Evolutionary conservation across 371 early-diverging fungal species (phyloP).

Genomic region (Smittium mucronatum): DNA sequence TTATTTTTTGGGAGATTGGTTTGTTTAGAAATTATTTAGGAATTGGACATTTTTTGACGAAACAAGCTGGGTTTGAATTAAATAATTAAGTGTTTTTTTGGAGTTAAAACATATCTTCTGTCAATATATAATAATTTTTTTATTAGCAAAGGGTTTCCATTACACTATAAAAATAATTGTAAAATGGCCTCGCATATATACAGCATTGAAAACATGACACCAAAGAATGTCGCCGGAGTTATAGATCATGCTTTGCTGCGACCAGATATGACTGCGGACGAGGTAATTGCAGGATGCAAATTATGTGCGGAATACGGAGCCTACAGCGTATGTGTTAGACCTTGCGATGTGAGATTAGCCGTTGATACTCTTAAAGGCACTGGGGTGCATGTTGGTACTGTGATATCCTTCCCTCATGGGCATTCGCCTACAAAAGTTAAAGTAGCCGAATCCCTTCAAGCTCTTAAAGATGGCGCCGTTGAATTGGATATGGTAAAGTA

Average conservation of each 20-base stretch:
- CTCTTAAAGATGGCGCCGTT: constrained; percentile 42
- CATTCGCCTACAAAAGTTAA: constrained; percentile 42
- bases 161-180: background rate
- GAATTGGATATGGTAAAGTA: constrained; percentile 53
- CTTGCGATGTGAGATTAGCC: constrained; percentile 47
- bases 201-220: constrained; percentile 37
- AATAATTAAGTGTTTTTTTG: no score
- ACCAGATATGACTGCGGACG: constrained; percentile 43
- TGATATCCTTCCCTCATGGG: constrained; percentile 53
- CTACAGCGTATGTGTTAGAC: constrained; percentile 50
- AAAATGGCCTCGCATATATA: background rate
- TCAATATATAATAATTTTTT: no score
- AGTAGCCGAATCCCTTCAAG: constrained; percentile 41
- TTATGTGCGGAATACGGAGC: constrained; percentile 40
- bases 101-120: no score
- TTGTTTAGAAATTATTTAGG: no score
- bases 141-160: no score
- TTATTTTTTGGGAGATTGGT: no score
- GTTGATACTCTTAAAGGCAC: constrained; percentile 33
- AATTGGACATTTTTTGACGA: no score
- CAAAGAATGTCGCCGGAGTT: constrained; percentile 40
- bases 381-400: constrained; percentile 44
- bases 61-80: no score
- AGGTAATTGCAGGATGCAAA: constrained; percentile 42
- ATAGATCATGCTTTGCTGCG: constrained; percentile 52